Base-by-base conservation (phyloP, 2,329 filamentous ascomycete genomes). In the Zarea fungicola region DNA sequence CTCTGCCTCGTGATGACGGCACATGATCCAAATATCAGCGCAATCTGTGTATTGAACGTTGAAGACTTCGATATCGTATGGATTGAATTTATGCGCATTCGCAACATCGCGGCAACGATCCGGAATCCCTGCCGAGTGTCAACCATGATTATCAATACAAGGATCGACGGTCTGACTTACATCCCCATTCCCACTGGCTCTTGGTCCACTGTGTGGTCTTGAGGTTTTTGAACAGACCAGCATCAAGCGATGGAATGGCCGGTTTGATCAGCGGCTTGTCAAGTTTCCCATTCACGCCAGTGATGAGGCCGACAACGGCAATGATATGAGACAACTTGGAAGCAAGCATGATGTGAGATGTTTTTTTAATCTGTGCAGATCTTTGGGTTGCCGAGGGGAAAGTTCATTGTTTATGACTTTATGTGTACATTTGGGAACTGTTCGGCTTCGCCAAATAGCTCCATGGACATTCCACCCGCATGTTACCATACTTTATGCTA, bases 251-350 rank as follows among this genome's bases (percentile, higher is more conserved):
- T 5, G 65, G 60, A 36, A 68, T 2, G 50, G 60, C 70, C 8
- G 75, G 60, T 53, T 65, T 69, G 60, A 80, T 76, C n/a, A 67
- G 10, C 71, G 73, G 19, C n/a, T 68, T 62, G n/a, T n/a, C n/a
- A n/a, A n/a, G n/a, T n/a, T n/a, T n/a, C n/a, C n/a, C n/a, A n/a
- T n/a, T n/a, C n/a, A n/a, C n/a, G n/a, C n/a, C n/a, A n/a, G n/a
- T n/a, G n/a, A n/a, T n/a, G n/a, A n/a, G n/a, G n/a, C n/a, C n/a
- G n/a, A n/a, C n/a, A n/a, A n/a, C n/a, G n/a, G n/a, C n/a, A n/a
- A n/a, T n/a, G n/a, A n/a, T n/a, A n/a, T n/a, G n/a, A n/a, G n/a
- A n/a, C n/a, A n/a, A n/a, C n/a, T n/a, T n/a, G n/a, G n/a, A n/a
- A n/a, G n/a, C n/a, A n/a, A n/a, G n/a, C n/a, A n/a, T n/a, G n/a